Conservation (phyloP, 148 eudicot genomes). For the Simmondsia chinensis region DNA sequence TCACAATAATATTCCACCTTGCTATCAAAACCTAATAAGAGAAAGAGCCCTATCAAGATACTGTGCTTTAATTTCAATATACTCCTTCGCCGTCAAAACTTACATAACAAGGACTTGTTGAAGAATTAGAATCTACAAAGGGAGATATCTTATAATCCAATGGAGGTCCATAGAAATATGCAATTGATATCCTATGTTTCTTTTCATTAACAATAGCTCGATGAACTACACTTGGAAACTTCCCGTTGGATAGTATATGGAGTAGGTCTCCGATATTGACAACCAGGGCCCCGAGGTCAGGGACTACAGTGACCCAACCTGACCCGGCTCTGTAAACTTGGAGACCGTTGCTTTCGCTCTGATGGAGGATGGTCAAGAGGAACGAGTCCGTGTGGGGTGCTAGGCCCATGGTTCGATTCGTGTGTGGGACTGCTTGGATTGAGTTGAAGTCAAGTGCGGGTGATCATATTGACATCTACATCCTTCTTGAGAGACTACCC, state of each 20-base stretch:
- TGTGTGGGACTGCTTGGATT: constrained; percentile 61
- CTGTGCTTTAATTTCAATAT: constrained; percentile 32
- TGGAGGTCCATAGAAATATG: constrained; percentile 52
- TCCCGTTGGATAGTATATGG: constrained; percentile 53
- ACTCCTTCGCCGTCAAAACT: constrained; percentile 37
- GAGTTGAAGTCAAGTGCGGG: constrained; percentile 66
- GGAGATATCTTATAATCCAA: constrained; percentile 33
- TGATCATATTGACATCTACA: too few species aligned
- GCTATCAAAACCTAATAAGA: constrained; percentile 10
- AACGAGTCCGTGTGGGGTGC: constrained; percentile 65
- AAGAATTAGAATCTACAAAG: constrained; percentile 12
- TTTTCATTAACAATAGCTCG: constrained; percentile 37
- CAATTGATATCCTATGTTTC: constrained; percentile 39
- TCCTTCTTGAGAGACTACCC: too few species aligned
- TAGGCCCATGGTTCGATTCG: constrained; percentile 44
- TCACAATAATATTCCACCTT: too few species aligned
- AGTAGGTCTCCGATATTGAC: constrained; percentile 63
- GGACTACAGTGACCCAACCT: constrained; percentile 47
- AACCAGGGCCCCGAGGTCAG: constrained; percentile 33
- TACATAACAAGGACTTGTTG: constrained; percentile 18
- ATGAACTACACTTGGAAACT: constrained; percentile 31
- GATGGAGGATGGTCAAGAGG: constrained; percentile 61
- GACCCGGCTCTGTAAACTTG: constrained; percentile 32
- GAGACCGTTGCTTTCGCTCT: constrained; percentile 36
- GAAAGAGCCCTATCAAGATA: constrained; percentile 30